Conservation (phyloP, 2,329 filamentous ascomycete species). For the Neonectria neomacrospora region DNA sequence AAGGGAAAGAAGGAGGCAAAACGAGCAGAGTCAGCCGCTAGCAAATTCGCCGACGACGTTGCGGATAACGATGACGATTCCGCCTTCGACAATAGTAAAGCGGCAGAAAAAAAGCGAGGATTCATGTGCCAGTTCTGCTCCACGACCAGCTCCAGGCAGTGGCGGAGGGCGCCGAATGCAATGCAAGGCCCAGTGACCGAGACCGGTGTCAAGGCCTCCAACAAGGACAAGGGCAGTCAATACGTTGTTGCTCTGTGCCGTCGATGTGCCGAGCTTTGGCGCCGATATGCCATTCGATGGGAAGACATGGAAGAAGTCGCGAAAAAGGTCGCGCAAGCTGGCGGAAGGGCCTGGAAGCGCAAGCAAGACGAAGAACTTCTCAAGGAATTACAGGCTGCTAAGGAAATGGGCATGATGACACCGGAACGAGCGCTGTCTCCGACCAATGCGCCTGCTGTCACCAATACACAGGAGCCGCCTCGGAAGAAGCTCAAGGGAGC, state of each 20-base stretch:
- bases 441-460: constrained; percentile 37
- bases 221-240: constrained; percentile 81
- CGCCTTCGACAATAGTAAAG: constrained; percentile 92
- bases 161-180: constrained; percentile 87
- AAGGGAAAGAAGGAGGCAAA: constrained; percentile 91
- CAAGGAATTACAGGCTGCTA: constrained; percentile 74
- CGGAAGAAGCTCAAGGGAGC: constrained; percentile 72
- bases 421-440: constrained; percentile 57
- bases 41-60: constrained; percentile 89
- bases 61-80: constrained; percentile 95
- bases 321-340: constrained; percentile 84
- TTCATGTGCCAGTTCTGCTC: constrained; percentile 96
- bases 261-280: constrained; percentile 92
- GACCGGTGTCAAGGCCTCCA: constrained; percentile 63
- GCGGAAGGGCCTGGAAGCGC: constrained; percentile 85
- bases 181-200: constrained; percentile 77
- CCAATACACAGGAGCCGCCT: constrained; percentile 62
- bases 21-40: constrained; percentile 74
- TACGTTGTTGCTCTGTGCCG: constrained; percentile 87
- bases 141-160: constrained; percentile 83
- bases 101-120: constrained; percentile 77
- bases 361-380: constrained; percentile 92
- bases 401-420: constrained; percentile 64
- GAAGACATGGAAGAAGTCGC: constrained; percentile 92
- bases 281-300: constrained; percentile 95